Conservation (phyloP, 192 early-diverging fungal genomes). For the Coemansia sp. region DNA sequence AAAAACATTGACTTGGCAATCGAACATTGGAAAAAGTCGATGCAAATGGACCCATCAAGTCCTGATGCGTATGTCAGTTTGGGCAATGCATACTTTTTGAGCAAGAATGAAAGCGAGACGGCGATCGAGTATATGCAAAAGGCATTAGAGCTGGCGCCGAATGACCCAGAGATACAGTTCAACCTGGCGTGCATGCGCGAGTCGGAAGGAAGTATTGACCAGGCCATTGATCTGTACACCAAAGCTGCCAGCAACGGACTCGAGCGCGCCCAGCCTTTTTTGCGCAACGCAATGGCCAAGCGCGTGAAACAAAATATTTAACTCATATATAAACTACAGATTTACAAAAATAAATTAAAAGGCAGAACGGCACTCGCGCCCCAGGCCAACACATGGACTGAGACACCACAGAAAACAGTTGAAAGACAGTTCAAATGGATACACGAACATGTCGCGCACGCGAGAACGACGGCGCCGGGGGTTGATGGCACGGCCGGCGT, state of each 20-base stretch:
- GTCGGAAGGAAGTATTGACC: constrained; percentile 54
- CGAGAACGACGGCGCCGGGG: constrained; percentile 2
- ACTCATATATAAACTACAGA: neutral
- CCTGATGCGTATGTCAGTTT: constrained; percentile 72
- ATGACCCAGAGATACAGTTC: constrained; percentile 67
- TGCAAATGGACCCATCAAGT: constrained; percentile 55
- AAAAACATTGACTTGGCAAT: constrained; percentile 60
- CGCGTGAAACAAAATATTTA: constrained; percentile 18
- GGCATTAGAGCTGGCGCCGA: constrained; percentile 60
- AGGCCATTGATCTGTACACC: constrained; percentile 61
- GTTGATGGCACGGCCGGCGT: constrained; percentile 4
- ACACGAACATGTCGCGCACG: constrained; percentile 24
- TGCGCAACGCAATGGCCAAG: constrained; percentile 58
- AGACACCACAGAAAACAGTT: constrained; percentile 49
- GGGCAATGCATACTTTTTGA: constrained; percentile 60
- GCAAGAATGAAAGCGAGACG: constrained; percentile 45
- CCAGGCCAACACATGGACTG: constrained; percentile 28
- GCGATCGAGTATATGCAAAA: constrained; percentile 59
- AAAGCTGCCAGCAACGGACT: constrained; percentile 55
- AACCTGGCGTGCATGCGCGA: constrained; percentile 68
- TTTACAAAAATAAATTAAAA: neutral
- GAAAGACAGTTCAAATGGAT: constrained; percentile 35
- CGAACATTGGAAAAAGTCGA: constrained; percentile 58
- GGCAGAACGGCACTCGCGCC: constrained; percentile 12
- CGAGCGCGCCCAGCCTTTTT: constrained; percentile 54